Base-by-base conservation (phyloP, 352 stramenopile species). In the Globisporangium radiosum region DNA sequence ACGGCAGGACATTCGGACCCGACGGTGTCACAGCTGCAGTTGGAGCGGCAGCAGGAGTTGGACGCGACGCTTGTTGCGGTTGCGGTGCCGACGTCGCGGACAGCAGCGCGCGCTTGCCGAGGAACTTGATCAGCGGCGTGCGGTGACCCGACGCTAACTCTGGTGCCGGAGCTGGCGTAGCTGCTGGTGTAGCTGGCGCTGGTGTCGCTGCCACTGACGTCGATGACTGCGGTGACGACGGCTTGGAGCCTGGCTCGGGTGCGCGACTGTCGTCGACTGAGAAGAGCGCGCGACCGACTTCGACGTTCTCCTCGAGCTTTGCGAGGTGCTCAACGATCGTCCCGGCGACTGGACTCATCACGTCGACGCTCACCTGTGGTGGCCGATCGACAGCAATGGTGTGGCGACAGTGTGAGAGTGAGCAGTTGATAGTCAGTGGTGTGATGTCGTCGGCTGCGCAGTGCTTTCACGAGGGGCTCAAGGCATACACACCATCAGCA, bases 241-340 rank as follows among this genome's bases (percentile, higher is more conserved):
- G 8, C 57, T 68, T 59, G 55, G 54, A 68, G 38, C 57, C 67
- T 7, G 65, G 63, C 3, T 65, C 70, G 7, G 76, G 75, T 14
- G 65, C 65, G 51, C 70, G 62, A 54, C 75, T 76, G 62, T 86
- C 96, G 72, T 99, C 93, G 52, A 99, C 76, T 50, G 90, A 89
- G 75, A 98, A 98, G 38, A 99, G 83, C 56, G 78, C 68, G 44
- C 76, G 80, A 61, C 96, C 97, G 36, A 99, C 96, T 60, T 97
- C 81, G 2, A 99, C 96, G 58, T 97, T 97, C 65, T 98, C 92
- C 60, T 99, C 96, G 14, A 98, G 75, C 63, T 94, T 82, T 36
- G 87, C 96, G 60, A 99, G 71, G 50, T 98, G 88, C 78, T 98
- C 92, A 33, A 95, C 78, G 60, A 99, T 69, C 38, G 79, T 94